These are phyloP conservation scores for Coemansia sp. DNA, from an alignment of 192 early-diverging fungal genomes.

Conservation along the genomic window DNA sequence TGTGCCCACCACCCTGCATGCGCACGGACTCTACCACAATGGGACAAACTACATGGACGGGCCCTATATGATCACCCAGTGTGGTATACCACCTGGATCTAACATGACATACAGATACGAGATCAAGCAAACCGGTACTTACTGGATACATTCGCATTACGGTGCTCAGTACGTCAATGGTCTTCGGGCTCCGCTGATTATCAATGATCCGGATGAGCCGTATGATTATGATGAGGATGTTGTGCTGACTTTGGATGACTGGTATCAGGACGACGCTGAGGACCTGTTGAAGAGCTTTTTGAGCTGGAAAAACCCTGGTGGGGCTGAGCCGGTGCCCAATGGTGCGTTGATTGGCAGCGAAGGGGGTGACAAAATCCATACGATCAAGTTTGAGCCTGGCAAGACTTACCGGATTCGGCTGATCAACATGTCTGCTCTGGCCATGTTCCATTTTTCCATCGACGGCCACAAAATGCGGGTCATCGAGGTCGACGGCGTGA, in stretches of 20 bases:
- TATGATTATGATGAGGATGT: conserved; percentile 72
- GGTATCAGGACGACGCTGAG: conserved; percentile 68
- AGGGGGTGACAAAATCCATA: conserved; percentile 28
- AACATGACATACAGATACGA: conserved; percentile 72
- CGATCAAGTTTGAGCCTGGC: conserved; percentile 64
- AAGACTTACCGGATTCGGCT: conserved; percentile 84
- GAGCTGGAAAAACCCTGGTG: conserved; percentile 63
- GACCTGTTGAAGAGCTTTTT: conserved; percentile 60
- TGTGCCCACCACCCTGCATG: conserved; percentile 65
- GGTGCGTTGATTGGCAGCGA: conserved; percentile 67
- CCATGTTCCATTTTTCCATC: conserved; percentile 76
- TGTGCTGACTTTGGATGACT: conserved; percentile 66
- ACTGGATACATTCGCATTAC: conserved; percentile 81
- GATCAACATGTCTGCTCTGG: conserved; percentile 77
- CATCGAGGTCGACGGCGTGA: conserved; percentile 80
- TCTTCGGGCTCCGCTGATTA: conserved; percentile 67
- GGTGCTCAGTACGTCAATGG: conserved; percentile 80
- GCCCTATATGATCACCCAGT: conserved; percentile 68
- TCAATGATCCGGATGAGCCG: conserved; percentile 61
- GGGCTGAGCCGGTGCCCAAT: conserved; percentile 68
- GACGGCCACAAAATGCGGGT: conserved; percentile 76
- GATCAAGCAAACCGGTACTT: conserved; percentile 73
- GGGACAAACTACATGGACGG: conserved; percentile 73
- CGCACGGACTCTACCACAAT: conserved; percentile 81
- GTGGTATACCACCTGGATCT: conserved; percentile 66